Base-by-base conservation (phyloP, 202 grass and related monocot species). In the Setaria viridis region DNA sequence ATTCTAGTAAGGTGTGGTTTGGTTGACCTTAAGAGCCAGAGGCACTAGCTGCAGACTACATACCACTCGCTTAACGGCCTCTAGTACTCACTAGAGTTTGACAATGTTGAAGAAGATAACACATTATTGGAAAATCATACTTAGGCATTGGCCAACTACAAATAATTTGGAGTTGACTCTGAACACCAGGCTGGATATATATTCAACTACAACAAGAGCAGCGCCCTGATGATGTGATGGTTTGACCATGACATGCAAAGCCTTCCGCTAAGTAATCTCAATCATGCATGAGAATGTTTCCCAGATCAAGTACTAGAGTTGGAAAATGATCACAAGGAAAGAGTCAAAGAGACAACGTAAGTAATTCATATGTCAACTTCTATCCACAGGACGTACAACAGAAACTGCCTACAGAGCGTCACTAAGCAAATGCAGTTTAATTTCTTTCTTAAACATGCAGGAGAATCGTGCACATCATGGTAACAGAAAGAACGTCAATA, bases 261-360 rank as follows among this genome's bases (percentile, higher is more conserved):
- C 11, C 76, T 3, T 73, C 73, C 67, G 41, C 67, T 72, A 84
- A 55, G 42, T 83, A 67, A 74, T 74, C 50, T 25, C 74, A 83
- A 80, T 90, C 84, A 80, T 84, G 51, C 75, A 30, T 39, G 74
- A 30, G 68, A 75, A 83, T 79, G 74, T 57, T 80, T 84, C 34
- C 68, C 81, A 51, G 29, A 49, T n/a, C 77, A 69, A 72, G 60
- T 59, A 56, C 39, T 50, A 25, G 65, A 25, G 30, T n/a, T 78
- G 64, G 78, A 72, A 86, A 78, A 66, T 39, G 71, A 33, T 72
- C 9, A 14, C 43, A 71, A n/a, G 15, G 71, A 76, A 76, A 78
- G 16, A n/a, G 33, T 59, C 62, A 76, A 76, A 78, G 16, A n/a
- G 33, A 76, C 62, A 56, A 41, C 57, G 45, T 5, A 74, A 9